Evolutionary conservation across 805 yeast genomes (phyloP), one percentile per base, ranked within the genome.

Genomic region (Metschnikowia santaceciliae): DNA sequence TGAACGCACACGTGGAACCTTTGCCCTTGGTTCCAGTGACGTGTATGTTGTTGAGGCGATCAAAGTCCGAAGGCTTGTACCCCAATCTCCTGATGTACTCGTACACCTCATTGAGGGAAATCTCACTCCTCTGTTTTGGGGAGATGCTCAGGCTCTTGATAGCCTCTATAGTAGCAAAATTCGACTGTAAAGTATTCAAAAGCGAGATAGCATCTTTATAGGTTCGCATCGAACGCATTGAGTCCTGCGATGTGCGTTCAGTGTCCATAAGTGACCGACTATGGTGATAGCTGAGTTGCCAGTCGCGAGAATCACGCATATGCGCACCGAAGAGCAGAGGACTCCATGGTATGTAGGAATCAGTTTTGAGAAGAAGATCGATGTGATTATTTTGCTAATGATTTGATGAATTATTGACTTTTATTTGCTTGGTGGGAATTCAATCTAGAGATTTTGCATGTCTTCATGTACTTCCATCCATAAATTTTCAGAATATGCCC

Each of bases 1-100:
- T 81, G 64, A 94, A 94, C 0, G 99, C 97, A 68, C 97, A 92
- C 0, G 98, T 92, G 0, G 97, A 90, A 1, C 99, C 99, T 70
- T 94, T 94, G 13, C 99, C 99, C 66, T 94, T 94, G 1, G 99
- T 94, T 19, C 99, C 99, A 0, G 99, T 91, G 35, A 95, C 86
- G 63, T 94, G 99, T 39, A 94, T 78, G 2, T 90, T 77, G 59
- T 91, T 91, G 59, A 94, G 67, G 53, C 69, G 76, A 69, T 91
- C 81, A 63, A 89, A 82, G 55, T 88, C 96, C 3, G 70, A 59
- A 1, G 88, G 82, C 32, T 57, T 52, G 60, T 74, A 74, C 0
- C 77, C 77, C 56, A 73, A 58, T 54, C 77, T 56, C 32, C 74
- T 55, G 26, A 67, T 68, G 52, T 65, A 73, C 56, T 72, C 76